These are phyloP conservation scores for Euphorbia neoarborescens DNA, from an alignment of 441 rosid genomes.

Conservation along the genomic window DNA sequence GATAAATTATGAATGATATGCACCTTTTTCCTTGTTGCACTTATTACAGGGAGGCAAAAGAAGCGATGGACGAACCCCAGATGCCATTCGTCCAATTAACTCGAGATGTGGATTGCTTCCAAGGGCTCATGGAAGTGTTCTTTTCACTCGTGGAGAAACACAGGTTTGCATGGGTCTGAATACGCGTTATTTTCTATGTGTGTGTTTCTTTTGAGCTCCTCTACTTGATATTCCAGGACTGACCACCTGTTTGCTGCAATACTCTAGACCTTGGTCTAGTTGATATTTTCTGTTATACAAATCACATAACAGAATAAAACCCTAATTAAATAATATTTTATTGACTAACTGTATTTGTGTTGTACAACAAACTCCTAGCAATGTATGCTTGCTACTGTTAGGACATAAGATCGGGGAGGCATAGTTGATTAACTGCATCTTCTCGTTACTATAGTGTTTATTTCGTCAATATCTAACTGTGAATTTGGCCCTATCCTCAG, in stretches of 20 bases:
- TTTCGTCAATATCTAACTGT: too few species aligned
- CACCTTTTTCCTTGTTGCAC: conserved; percentile 12
- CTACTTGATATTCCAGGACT: conserved; percentile 2
- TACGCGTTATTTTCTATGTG: background rate
- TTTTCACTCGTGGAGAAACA: conserved; percentile 98
- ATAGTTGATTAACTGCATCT: too few species aligned
- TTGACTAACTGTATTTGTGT: background rate
- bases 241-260: background rate
- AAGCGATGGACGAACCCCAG: conserved; percentile 85
- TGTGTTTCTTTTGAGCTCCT: background rate
- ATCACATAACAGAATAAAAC: background rate
- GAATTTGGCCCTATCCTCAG: too few species aligned
- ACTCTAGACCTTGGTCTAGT: background rate
- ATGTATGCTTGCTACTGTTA: too few species aligned
- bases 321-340: too few species aligned
- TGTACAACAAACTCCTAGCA: background rate
- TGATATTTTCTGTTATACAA: background rate
- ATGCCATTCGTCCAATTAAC: conserved; percentile 76
- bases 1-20: conserved; percentile 4
- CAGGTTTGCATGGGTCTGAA: conserved; percentile 45
- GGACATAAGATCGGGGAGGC: too few species aligned
- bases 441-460: too few species aligned
- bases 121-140: conserved; percentile 97
- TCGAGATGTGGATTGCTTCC: conserved; percentile 90
- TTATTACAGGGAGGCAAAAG: conserved; percentile 78